A percentile compares a stretch with the other conserved stretches of the same genome.
Conservation (phyloP, 2,329 filamentous ascomycete genomes). For the Aspergillus ochraceus region DNA sequence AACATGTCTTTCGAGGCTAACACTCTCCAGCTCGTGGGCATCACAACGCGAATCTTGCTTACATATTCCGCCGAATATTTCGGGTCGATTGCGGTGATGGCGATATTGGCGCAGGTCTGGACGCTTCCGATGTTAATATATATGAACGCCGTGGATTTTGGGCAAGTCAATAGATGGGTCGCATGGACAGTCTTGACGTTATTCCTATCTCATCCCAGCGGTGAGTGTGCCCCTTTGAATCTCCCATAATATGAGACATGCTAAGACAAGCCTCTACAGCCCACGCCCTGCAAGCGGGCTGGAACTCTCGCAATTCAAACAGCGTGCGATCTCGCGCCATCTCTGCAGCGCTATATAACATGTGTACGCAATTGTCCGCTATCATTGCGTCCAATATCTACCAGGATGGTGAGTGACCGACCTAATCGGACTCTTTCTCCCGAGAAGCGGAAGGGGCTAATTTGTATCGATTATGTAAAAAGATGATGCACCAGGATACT, state of each 20-base stretch:
- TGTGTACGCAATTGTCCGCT: conserved; percentile 36
- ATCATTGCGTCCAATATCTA: conserved; percentile 41
- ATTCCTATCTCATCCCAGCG: conserved; percentile 54
- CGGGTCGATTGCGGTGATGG: conserved; percentile 53
- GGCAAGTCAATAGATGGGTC: conserved; percentile 50
- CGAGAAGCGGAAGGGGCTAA: background rate
- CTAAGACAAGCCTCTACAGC: conserved; percentile 32
- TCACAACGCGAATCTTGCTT: conserved; percentile 19
- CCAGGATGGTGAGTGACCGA: conserved; percentile 24
- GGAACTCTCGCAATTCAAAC: conserved; percentile 42
- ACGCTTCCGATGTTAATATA: conserved; percentile 54
- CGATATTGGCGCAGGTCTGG: conserved; percentile 55
- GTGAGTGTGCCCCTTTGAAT: conserved; percentile 14
- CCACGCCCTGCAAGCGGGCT: conserved; percentile 53
- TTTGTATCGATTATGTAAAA: background rate
- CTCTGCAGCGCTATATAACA: conserved; percentile 40
- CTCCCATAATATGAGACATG: background rate
- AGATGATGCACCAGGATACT: conserved; percentile 47
- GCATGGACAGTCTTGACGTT: conserved; percentile 54
- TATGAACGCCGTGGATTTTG: conserved; percentile 48
- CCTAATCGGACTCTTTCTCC: too few relatives aligned
- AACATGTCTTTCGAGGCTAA: conserved; percentile 2
- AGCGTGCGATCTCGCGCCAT: conserved; percentile 40
- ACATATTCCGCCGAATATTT: conserved; percentile 35
- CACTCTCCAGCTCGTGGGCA: conserved; percentile 6